These are phyloP conservation scores for Agastache rugosa DNA, from an alignment of 257 asterid genomes.

Conservation along the genomic window DNA sequence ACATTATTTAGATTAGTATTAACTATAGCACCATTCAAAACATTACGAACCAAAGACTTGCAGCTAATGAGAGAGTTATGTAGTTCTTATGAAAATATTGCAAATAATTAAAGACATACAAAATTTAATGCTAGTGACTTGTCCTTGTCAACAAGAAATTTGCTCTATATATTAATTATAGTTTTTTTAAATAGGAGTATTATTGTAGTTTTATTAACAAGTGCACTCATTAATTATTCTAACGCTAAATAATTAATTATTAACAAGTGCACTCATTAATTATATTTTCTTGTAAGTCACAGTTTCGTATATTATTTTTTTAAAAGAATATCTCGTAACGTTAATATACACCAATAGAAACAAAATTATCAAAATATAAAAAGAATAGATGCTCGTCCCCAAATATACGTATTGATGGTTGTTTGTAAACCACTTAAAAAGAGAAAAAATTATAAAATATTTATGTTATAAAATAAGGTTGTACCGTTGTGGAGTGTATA, in stretches of 20 bases:
- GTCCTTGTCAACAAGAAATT: neutral
- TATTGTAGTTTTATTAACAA: neutral
- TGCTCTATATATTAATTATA: neutral
- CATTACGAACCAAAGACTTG: too few relatives aligned
- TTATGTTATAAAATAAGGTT: neutral
- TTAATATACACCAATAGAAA: neutral
- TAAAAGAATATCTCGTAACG: neutral
- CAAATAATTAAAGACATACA: neutral
- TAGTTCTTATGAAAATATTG: too few relatives aligned
- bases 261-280: neutral
- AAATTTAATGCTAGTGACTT: neutral
- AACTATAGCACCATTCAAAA: too few relatives aligned
- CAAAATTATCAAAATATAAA: neutral
- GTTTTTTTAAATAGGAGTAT: neutral
- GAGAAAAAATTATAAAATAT: neutral
- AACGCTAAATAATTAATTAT: neutral
- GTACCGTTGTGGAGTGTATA: neutral
- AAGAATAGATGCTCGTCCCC: neutral
- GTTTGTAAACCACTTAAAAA: neutral
- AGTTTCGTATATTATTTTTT: neutral
- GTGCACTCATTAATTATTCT: neutral
- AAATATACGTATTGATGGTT: neutral
- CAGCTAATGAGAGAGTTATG: too few relatives aligned
- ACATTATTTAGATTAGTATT: too few relatives aligned
- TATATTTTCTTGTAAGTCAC: neutral